These are phyloP conservation scores for Syzygium aromaticum DNA, from an alignment of 345 rosid genomes.

Conservation along the genomic window DNA sequence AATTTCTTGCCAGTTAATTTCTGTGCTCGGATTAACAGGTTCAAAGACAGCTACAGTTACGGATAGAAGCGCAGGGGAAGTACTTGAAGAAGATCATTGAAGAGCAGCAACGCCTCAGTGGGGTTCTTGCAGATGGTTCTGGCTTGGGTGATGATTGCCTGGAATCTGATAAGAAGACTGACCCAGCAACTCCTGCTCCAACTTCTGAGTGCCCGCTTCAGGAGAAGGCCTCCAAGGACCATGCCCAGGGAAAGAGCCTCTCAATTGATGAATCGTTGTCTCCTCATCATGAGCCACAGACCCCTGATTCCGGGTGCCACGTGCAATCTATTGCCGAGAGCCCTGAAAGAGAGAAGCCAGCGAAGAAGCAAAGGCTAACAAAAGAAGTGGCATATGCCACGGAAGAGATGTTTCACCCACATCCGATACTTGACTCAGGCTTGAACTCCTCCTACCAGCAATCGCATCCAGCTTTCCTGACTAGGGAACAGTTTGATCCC, in stretches of 20 bases:
- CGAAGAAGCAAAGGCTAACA: slow-evolving; percentile 53
- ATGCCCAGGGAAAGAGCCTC: slow-evolving; percentile 40
- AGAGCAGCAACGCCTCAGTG: slow-evolving; percentile 84
- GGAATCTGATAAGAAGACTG: slow-evolving; percentile 59
- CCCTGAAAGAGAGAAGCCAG: slow-evolving; percentile 44
- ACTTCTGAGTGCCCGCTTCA: slow-evolving; percentile 68
- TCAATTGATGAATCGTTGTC: slow-evolving; percentile 78
- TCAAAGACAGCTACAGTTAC: slow-evolving; percentile 86
- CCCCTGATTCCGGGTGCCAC: slow-evolving; percentile 79
- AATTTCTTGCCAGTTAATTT: neutral
- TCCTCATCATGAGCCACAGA: slow-evolving; percentile 63
- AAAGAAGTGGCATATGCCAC: slow-evolving; percentile 27
- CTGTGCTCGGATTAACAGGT: slow-evolving; percentile 34
- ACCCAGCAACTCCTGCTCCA: slow-evolving; percentile 84
- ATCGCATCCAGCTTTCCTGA: slow-evolving; percentile 28
- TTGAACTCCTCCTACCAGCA: slow-evolving; percentile 47
- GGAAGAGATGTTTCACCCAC: slow-evolving; percentile 41
- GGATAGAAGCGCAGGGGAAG: slow-evolving; percentile 95
- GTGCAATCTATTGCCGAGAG: slow-evolving; percentile 42
- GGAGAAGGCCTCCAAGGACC: slow-evolving; percentile 27
- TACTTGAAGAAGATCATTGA: slow-evolving; percentile 94
- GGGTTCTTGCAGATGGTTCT: slow-evolving; percentile 48
- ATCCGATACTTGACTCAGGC: slow-evolving; percentile 75
- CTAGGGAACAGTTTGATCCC: slow-evolving; percentile 37
- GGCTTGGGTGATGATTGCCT: slow-evolving; percentile 33